Percentiles rank a stretch among this genome's conserved stretches.
Evolutionary conservation across 371 early-diverging fungal genomes (phyloP).

Genomic region (Capillidium rhysosporum): DNA sequence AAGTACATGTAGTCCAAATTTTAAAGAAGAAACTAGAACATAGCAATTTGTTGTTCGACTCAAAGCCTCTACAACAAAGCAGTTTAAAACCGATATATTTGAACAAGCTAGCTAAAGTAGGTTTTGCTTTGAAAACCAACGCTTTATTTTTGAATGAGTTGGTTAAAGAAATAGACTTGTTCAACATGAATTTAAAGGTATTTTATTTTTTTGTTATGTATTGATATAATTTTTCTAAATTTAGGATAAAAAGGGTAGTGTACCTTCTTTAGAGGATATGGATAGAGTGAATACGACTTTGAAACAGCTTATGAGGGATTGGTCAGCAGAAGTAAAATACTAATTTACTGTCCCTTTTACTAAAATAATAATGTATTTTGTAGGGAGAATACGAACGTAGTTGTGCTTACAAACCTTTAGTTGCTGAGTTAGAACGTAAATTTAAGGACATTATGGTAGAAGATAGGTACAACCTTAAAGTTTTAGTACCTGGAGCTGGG

Average conservation of each 20-base stretch:
- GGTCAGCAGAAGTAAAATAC: constrained; percentile 21
- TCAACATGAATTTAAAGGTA: background rate
- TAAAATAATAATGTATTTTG: background rate
- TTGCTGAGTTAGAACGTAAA: constrained; percentile 37
- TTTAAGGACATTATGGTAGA: constrained; percentile 22
- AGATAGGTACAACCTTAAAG: constrained; percentile 29
- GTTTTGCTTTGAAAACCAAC: no score
- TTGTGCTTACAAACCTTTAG: constrained; percentile 55
- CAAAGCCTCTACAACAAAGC: no score
- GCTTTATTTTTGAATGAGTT: no score
- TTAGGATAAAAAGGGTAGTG: no score
- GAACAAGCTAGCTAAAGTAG: no score
- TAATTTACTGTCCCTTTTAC: background rate
- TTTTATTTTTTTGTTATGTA: background rate
- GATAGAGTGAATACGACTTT: constrained; percentile 74
- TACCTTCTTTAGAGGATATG: constrained; percentile 48
- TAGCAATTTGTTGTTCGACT: no score
- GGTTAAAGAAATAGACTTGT: background rate
- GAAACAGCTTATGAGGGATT: constrained; percentile 84
- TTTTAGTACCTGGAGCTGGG: constrained; percentile 82
- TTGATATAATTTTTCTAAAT: background rate
- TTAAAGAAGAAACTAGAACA: no score
- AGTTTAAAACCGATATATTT: no score
- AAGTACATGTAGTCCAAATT: no score
- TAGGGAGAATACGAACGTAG: constrained; percentile 60